Evolutionary conservation across 257 asterid genomes (phyloP).

Genomic region (Fraxinus anomala): DNA sequence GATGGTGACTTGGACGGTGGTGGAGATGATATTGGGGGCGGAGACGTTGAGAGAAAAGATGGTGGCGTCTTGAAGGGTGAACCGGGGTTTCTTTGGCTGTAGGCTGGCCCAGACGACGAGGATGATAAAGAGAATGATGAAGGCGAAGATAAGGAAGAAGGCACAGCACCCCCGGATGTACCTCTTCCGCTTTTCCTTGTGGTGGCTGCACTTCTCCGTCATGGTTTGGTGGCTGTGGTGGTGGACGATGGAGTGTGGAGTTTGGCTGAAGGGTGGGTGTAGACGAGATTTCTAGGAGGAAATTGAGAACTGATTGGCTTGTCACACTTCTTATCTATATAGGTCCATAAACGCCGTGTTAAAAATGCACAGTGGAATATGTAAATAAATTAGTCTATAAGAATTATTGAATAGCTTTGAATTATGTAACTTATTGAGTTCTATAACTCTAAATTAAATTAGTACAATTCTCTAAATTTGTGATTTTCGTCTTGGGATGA

Average conservation of each 20-base stretch:
- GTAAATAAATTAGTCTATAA: no score
- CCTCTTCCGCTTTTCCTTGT: conserved; percentile 45
- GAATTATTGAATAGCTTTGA: no score
- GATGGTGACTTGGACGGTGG: conserved; percentile 76
- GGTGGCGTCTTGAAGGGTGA: conserved; percentile 92
- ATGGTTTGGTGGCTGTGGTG: conserved; percentile 32
- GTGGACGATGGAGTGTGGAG: not conserved
- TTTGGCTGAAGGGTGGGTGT: not conserved
- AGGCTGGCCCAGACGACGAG: conserved; percentile 77
- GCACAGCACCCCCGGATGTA: conserved; percentile 35
- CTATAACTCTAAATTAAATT: no score
- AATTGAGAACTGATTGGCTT: not conserved
- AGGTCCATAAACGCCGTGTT: not conserved
- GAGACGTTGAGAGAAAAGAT: conserved; percentile 76
- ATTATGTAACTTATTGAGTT: no score
- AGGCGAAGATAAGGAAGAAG: conserved; percentile 36
- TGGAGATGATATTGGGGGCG: conserved; percentile 74
- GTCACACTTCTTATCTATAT: not conserved
- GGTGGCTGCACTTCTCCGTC: conserved; percentile 74
- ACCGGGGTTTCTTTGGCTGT: conserved; percentile 79
- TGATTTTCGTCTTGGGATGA: no score
- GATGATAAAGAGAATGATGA: conserved; percentile 54
- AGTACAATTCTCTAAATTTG: no score
- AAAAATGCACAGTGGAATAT: no score
- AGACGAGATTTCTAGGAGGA: not conserved